Evolutionary conservation across 257 asterid species (phyloP).

Genomic region (Echites panduratus): DNA sequence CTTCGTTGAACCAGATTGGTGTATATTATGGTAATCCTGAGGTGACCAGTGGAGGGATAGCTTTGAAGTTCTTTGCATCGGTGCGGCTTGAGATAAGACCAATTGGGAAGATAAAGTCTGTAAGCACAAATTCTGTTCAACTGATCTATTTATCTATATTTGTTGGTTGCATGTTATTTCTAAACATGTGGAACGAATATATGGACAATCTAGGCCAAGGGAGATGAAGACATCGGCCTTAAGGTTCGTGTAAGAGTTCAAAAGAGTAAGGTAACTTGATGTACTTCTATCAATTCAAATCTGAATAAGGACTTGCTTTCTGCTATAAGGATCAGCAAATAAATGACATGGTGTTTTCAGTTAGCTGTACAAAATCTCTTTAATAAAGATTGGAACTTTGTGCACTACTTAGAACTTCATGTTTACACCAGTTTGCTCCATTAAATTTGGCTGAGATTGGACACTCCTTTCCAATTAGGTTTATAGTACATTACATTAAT

Average conservation of each 20-base stretch:
- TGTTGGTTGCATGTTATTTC: conserved; percentile 7
- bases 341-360: neutral
- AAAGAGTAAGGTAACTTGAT: conserved; percentile 73
- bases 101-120: conserved; percentile 95
- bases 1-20: conserved; percentile 64
- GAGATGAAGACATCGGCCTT: conserved; percentile 92
- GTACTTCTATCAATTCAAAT: neutral
- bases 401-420: neutral
- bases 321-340: neutral
- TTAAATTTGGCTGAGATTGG: neutral
- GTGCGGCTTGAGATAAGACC: conserved; percentile 98
- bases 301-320: conserved; percentile 1
- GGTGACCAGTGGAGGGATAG: conserved; percentile 99
- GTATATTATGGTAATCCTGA: conserved; percentile 97
- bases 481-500: no score
- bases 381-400: neutral
- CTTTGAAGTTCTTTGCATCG: conserved; percentile 94
- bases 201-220: conserved; percentile 51
- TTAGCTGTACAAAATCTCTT: neutral
- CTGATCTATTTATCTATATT: conserved; percentile 1
- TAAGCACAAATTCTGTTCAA: conserved; percentile 36
- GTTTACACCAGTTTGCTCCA: neutral
- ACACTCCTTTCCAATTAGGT: neutral
- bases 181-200: conserved; percentile 6
- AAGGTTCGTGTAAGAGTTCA: conserved; percentile 99